phyloP scores from a whole-genome alignment of 1,139 yeast genomes.

The Kazachstania sp. region DNA sequence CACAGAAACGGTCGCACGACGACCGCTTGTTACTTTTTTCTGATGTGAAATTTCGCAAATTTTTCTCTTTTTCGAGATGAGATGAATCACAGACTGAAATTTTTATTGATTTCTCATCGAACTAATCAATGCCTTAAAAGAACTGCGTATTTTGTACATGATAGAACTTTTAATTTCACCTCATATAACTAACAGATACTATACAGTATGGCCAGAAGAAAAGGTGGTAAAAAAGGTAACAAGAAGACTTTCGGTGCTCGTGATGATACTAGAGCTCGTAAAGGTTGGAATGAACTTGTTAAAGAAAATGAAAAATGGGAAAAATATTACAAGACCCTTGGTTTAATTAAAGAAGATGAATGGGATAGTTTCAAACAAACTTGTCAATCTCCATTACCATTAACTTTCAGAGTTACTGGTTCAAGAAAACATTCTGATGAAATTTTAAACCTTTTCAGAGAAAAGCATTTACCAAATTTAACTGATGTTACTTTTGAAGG shows the following conservation, averaged over 20 bases:
- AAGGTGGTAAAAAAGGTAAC: constrained; percentile 24
- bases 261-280: constrained; percentile 29
- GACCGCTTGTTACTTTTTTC: too few relatives aligned
- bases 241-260: constrained; percentile 31
- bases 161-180: too few relatives aligned
- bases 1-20: too few relatives aligned
- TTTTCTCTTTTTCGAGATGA: too few relatives aligned
- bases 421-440: constrained; percentile 66
- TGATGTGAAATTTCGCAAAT: too few relatives aligned
- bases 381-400: constrained; percentile 76
- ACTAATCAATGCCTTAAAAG: too few relatives aligned
- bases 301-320: constrained; percentile 88
- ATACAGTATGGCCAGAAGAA: constrained; percentile 30
- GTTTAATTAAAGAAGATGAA: constrained; percentile 57
- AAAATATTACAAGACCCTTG: constrained; percentile 66
- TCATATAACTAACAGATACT: neutral
- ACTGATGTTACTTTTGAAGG: constrained; percentile 34
- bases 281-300: constrained; percentile 59
- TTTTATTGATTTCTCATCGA: too few relatives aligned
- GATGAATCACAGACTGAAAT: too few relatives aligned
- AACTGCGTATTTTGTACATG: neutral
- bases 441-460: constrained; percentile 50
- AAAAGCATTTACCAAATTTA: constrained; percentile 52
- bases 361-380: constrained; percentile 73
- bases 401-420: constrained; percentile 93